Percentiles rank a stretch among this genome's conserved stretches.
Evolutionary conservation across 176 grass and related monocot species (phyloP).

Genomic region (Secale cereale): DNA sequence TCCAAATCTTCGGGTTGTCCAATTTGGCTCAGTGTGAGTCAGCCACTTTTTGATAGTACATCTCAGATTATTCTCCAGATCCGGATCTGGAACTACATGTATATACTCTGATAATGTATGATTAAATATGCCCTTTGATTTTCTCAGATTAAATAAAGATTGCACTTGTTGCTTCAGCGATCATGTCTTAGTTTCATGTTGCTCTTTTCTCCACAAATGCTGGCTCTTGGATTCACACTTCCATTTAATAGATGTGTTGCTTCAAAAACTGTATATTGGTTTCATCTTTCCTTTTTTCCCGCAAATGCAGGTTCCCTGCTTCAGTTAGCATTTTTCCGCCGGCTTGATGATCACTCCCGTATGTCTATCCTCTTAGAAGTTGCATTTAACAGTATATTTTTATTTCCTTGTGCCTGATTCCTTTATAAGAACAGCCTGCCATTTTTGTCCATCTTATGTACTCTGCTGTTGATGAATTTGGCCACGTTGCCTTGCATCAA

Average conservation of each 20-base stretch:
- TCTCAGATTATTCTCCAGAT: background rate
- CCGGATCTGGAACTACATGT: background rate
- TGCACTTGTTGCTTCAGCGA: background rate
- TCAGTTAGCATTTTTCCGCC: constrained; percentile 47
- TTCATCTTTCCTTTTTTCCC: constrained; percentile 16
- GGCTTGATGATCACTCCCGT: constrained; percentile 36
- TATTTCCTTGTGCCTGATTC: background rate
- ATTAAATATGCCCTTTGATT: background rate
- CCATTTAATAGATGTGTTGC: background rate
- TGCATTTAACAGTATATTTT: background rate
- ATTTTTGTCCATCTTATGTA: too few relatives aligned
- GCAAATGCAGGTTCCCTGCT: constrained; percentile 52
- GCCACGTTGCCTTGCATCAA: too few relatives aligned
- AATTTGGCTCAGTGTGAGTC: background rate
- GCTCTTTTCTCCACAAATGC: background rate
- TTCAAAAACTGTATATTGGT: constrained; percentile 1
- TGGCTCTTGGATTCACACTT: background rate
- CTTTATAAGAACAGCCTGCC: background rate
- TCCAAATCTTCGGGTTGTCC: background rate
- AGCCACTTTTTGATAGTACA: background rate
- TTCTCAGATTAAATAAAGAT: background rate
- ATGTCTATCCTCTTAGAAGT: constrained; percentile 10
- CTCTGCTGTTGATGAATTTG: too few relatives aligned
- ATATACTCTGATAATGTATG: background rate
- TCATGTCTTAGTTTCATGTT: background rate